Base-by-base conservation (phyloP, 2,329 filamentous ascomycete genomes). In the Colletotrichum sp. region DNA sequence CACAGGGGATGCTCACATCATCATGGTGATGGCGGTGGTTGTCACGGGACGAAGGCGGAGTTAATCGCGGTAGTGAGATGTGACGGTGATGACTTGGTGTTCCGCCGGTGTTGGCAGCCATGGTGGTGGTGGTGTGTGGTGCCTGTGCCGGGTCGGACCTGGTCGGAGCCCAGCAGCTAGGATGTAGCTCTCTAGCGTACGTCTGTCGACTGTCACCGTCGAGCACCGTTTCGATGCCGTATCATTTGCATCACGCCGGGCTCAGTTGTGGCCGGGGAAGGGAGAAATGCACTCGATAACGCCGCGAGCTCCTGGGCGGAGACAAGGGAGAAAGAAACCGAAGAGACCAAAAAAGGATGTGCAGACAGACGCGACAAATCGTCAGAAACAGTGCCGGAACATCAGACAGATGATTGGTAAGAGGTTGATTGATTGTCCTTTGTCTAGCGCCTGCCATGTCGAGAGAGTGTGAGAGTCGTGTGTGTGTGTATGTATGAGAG, bases 21-120 rank as follows among this genome's bases (percentile, higher is more conserved):
- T 73, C 32, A 43, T 10, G 13, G 59, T 16, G 70, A 34, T n/a
- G 69, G 24, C 34, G 28, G 39, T 68, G 36, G 64, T n/a, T 64
- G 63, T 75, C 73, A 75, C 32, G 55, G 69, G 70, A 64, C 64
- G 34, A 57, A 32, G 39, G 18, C 57, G 68, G 57, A 75, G 55
- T 16, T 24, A 32, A 64, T 72, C 55, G 57, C 13, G 18, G 21
- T 21, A n/a, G 32, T 68, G 63, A 75, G 69, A 75, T 65, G 70
- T 65, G 64, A 68, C n/a, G 21, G 57, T 43, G 59, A 67, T 59
- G 64, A 69, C 43, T 68, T 73, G 30, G 36, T 72, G 55, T 72
- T 63, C 39, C 39, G 36, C 28, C 28, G 43, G 24, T 67, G 64
- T 21, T 66, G 34, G 43, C 39, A 48, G 18, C 39, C 3, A 48